These are phyloP conservation scores for Phytophthora ohioensis DNA, from an alignment of 352 stramenopile genomes.

Conservation along the genomic window DNA sequence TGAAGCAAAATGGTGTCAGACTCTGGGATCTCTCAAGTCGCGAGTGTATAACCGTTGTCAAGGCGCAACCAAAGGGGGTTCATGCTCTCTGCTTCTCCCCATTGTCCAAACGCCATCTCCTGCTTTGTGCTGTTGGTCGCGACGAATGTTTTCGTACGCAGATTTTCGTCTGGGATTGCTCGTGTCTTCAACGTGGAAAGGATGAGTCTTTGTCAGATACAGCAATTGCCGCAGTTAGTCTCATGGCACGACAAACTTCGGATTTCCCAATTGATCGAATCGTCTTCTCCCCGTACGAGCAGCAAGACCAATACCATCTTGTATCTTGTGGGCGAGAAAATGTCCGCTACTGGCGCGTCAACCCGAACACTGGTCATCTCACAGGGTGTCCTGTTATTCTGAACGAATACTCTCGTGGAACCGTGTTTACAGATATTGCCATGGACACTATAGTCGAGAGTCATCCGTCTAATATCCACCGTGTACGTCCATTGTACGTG, in stretches of 20 bases:
- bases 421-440: slow-evolving; percentile 84
- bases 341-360: slow-evolving; percentile 92
- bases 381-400: slow-evolving; percentile 86
- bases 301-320: slow-evolving; percentile 59
- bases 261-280: slow-evolving; percentile 83
- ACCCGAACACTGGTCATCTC: slow-evolving; percentile 59
- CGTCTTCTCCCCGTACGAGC: slow-evolving; percentile 88
- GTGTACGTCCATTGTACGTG: slow-evolving; percentile 78
- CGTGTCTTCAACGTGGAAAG: slow-evolving; percentile 22
- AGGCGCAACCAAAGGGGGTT: slow-evolving; percentile 55
- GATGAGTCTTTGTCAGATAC: background rate
- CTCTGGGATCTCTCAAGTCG: slow-evolving; percentile 61
- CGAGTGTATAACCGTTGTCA: slow-evolving; percentile 61
- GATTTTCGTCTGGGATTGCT: slow-evolving; percentile 82
- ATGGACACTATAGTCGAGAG: slow-evolving; percentile 79
- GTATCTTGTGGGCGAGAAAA: slow-evolving; percentile 93
- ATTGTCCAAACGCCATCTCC: slow-evolving; percentile 25
- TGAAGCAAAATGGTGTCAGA: slow-evolving; percentile 43
- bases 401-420: slow-evolving; percentile 90
- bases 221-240: slow-evolving; percentile 19
- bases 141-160: slow-evolving; percentile 77
- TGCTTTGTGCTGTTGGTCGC: slow-evolving; percentile 67
- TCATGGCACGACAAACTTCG: slow-evolving; percentile 86
- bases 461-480: slow-evolving; percentile 65
- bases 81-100: slow-evolving; percentile 61